Base-by-base conservation (phyloP, 805 yeast genomes). In the Ogataea paraovalis region DNA sequence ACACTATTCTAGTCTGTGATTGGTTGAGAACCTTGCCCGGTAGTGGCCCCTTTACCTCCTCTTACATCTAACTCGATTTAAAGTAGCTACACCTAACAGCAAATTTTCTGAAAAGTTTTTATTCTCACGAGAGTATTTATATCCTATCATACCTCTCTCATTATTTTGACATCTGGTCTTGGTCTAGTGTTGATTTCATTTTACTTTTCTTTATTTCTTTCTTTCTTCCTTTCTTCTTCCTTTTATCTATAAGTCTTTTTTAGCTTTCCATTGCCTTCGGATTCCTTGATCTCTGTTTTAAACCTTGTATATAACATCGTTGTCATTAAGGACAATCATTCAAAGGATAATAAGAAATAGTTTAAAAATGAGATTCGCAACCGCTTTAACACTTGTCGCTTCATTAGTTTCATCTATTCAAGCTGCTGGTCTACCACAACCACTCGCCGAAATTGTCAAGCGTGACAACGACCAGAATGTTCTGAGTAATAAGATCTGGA, bases 401-500 rank as follows among this genome's bases (percentile, higher is more conserved):
- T 16, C 44, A 19, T 28, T 45, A 19, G n/a, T 30, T n/a, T 34
- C 48, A 19, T 27, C 41, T 13, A 38, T 37, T 16, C 3, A 34
- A 12, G 28, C 45, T 12, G 45, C 48, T 13, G 45, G 40, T 38
- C 30, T 46, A 28, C 48, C 48, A 8, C 13, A 36, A 14, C 28
- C 33, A 6, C 22, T 8, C 3, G 44, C 38, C 16, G 27, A 45
- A 20, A 2, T 46, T 6, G 27, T 41, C 30, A 46, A 46, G 28
- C 41, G 51, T 36, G 62, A 52, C 23, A 32, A 42, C n/a, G 37
- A 49, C 9, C 64, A 59, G 44, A 57, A 57, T 18, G 61, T 59
- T 14, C 46, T 59, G 27, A 44, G 59, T 6, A 53, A 55, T 21
- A 44, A 50, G n/a, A 43, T 64, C 7, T 70, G 74, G 74, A 68